Evolutionary conservation across 805 yeast genomes (phyloP), one percentile per base, ranked within the genome.

Genomic region (Metschnikowia borealis): DNA sequence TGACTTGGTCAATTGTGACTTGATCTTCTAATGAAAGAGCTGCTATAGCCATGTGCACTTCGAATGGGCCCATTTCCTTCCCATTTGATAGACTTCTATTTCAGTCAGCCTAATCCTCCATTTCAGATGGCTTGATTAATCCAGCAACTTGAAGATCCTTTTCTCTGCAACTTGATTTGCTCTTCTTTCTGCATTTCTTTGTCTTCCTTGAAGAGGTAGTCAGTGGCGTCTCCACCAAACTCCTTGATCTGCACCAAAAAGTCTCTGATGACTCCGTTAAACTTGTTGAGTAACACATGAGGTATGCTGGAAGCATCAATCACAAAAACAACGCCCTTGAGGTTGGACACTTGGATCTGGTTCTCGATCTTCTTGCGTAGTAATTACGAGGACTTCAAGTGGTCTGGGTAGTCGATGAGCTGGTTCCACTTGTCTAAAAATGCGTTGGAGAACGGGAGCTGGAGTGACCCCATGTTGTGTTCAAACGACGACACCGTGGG

Each of bases 161-260:
- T 68, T 89, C 92, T 85, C 60, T 88, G 92, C 53, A 78, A 65
- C 64, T 78, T 80, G 56, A 76, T 79, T 65, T 83, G 84, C 67
- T 88, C 96, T 54, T 75, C 68, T 52, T 82, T 67, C 66, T 89
- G 96, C 45, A 75, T 74, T 67, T 89, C 96, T 64, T 84, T 87
- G 64, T 92, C 99, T 63, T 94, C 98, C 10, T 95, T 96, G 70
- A 85, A 92, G 66, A 92, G 75, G 66, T 94, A 94, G 66, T 91
- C 97, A 20, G 96, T 89, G 50, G 96, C 84, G 66, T 89, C 96
- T 31, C 98, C 98, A 53, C 98, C 99, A 63, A 80, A 82, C 70
- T 92, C 96, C 71, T 90, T 91, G 68, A 92, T 88, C 74, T 94
- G 98, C 39, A 94, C 95, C 66, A 94, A 79, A 81, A 94, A 94